phyloP scores from a whole-genome alignment of 106 monocot species.

The Dendrobium catenatum region DNA sequence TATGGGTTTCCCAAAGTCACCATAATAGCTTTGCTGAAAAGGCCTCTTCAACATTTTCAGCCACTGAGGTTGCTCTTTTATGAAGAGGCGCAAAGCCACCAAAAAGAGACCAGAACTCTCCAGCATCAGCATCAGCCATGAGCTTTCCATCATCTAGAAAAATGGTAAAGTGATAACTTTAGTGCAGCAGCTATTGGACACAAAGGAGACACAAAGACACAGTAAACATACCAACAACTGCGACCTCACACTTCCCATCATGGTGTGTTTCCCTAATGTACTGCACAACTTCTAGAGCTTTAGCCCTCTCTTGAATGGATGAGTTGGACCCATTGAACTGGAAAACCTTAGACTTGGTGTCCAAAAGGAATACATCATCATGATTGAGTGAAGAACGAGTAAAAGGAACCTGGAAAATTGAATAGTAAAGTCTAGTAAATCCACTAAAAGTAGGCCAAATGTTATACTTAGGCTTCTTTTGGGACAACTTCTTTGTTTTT shows the following conservation, averaged over 20 bases:
- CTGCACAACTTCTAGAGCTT: slow-evolving; percentile 65
- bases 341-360: slow-evolving; percentile 52
- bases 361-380: slow-evolving; percentile 58
- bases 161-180: background rate
- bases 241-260: slow-evolving; percentile 43
- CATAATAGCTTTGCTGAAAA: slow-evolving; percentile 49
- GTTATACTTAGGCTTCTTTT: too few relatives aligned
- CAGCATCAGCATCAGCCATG: slow-evolving; percentile 92
- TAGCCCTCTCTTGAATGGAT: slow-evolving; percentile 64
- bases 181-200: background rate
- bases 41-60: slow-evolving; percentile 23
- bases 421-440: background rate
- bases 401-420: slow-evolving; percentile 42
- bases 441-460: background rate
- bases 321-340: slow-evolving; percentile 66
- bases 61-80: slow-evolving; percentile 42
- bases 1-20: slow-evolving; percentile 26
- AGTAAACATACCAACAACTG: slow-evolving; percentile 34
- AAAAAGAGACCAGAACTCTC: slow-evolving; percentile 91
- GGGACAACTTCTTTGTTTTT: too few relatives aligned
- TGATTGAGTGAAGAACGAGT: slow-evolving; percentile 48
- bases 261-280: slow-evolving; percentile 52
- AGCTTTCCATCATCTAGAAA: slow-evolving; percentile 77
- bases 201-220: background rate
- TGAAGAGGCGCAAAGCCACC: slow-evolving; percentile 98